Conservation (phyloP, 768 basidiomycete species). For the Amanita brunnescens region DNA sequence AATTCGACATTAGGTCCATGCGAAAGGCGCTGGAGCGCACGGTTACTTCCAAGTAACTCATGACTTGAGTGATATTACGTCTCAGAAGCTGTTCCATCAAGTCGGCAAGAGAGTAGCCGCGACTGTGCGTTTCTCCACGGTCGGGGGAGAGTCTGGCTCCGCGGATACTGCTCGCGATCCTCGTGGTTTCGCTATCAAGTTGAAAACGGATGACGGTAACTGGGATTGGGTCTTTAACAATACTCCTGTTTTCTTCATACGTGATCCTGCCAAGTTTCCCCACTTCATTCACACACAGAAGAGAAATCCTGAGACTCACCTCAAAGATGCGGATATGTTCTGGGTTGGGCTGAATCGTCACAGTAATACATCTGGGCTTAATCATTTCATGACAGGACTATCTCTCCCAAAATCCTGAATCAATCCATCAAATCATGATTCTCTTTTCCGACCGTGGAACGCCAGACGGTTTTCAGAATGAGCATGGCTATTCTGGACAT, state of each 20-base stretch:
- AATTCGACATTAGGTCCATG: conserved; percentile 57
- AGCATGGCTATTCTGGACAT: conserved; percentile 94
- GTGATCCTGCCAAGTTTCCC: conserved; percentile 82
- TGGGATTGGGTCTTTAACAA: conserved; percentile 92
- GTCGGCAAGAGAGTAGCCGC: conserved; percentile 61
- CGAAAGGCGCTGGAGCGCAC: conserved; percentile 89
- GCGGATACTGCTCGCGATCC: conserved; percentile 92
- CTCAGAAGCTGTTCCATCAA: conserved; percentile 54
- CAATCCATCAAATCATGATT: conserved; percentile 84
- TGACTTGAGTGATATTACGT: conserved; percentile 74
- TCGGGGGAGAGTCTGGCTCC: conserved; percentile 81
- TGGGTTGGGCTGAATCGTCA: conserved; percentile 39
- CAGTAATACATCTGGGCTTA: conserved; percentile 12
- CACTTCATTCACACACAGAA: conserved; percentile 95
- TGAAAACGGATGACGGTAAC: conserved; percentile 90
- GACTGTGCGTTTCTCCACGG: conserved; percentile 90
- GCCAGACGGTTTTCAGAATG: conserved; percentile 74
- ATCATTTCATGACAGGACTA: conserved; percentile 54
- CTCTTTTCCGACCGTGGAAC: conserved; percentile 94
- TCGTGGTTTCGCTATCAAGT: conserved; percentile 85
- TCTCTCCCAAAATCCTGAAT: conserved; percentile 80
- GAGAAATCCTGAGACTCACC: conserved; percentile 84
- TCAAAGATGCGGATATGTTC: conserved; percentile 83
- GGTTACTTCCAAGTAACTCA: conserved; percentile 90
- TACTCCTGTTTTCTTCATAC: conserved; percentile 87